Percentiles rank a stretch among this genome's conserved stretches.
Conservation (phyloP, 495 filamentous ascomycete genomes). For the Diplogelasinospora grovesii region DNA sequence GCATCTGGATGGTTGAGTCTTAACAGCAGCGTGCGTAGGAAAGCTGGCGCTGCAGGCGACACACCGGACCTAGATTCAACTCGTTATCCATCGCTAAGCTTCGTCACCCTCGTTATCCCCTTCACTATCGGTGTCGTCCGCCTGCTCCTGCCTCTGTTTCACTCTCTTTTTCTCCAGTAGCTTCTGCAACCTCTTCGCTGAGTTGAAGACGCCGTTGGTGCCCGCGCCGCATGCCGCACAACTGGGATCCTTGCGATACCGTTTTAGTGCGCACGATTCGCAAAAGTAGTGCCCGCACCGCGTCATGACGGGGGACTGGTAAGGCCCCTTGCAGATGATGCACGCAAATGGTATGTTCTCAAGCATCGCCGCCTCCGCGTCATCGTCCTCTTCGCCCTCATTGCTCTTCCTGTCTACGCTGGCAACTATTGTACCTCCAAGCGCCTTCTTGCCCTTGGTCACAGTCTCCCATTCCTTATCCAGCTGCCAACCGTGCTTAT, state of each 20-base stretch:
- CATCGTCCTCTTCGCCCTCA: constrained; percentile 29
- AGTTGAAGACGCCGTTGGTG: constrained; percentile 86
- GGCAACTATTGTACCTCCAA: constrained; percentile 55
- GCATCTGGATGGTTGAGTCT: too few species aligned
- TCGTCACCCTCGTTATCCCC: too few species aligned
- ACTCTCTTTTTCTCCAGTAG: constrained; percentile 76
- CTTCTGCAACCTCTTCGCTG: constrained; percentile 73
- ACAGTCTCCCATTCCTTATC: constrained; percentile 88
- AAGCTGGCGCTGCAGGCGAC: too few species aligned
- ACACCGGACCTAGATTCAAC: too few species aligned
- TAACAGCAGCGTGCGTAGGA: too few species aligned
- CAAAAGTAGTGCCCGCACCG: constrained; percentile 96
- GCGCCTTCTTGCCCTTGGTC: constrained; percentile 66
- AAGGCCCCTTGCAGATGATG: constrained; percentile 77
- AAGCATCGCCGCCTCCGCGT: constrained; percentile 66
- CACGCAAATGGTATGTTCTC: constrained; percentile 95
- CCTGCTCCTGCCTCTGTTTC: constrained; percentile 58
- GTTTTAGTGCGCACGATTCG: constrained; percentile 73
- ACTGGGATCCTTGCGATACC: constrained; percentile 69
- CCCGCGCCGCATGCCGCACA: constrained; percentile 82
- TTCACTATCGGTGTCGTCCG: too few species aligned
- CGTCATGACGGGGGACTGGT: constrained; percentile 77
- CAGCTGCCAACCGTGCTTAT: constrained; percentile 90
- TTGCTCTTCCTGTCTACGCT: constrained; percentile 45
- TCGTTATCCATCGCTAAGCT: too few species aligned